Conservation (phyloP, 2,329 filamentous ascomycete species). For the Penicillium hordei region DNA sequence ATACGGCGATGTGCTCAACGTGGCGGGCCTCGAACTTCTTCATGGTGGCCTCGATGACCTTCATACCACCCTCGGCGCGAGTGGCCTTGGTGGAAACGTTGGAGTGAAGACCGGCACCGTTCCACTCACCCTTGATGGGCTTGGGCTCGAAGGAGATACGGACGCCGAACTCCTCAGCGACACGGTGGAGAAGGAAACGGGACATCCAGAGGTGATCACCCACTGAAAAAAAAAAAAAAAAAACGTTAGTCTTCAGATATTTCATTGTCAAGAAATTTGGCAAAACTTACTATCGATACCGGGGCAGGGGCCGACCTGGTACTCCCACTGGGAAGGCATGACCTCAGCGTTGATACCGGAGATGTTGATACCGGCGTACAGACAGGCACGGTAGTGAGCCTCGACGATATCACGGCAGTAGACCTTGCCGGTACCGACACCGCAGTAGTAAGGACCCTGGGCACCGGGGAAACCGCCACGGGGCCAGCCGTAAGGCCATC, state of each 20-base stretch:
- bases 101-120: constrained; percentile 89
- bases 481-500: constrained; percentile 91
- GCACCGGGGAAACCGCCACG: constrained; percentile 85
- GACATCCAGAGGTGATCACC: constrained; percentile 97
- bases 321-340: constrained; percentile 98
- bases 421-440: constrained; percentile 95
- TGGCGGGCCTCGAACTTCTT: constrained; percentile 79
- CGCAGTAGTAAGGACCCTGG: constrained; percentile 95
- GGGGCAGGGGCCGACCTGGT: constrained; percentile 86
- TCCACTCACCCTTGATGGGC: constrained; percentile 94
- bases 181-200: constrained; percentile 82
- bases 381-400: constrained; percentile 84
- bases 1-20: constrained; percentile 84
- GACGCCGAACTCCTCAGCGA: constrained; percentile 94
- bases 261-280: not conserved
- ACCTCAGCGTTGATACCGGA: constrained; percentile 99
- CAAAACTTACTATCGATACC: constrained; percentile 73
- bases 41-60: constrained; percentile 83
- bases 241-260: constrained; percentile 25
- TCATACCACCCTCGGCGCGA: constrained; percentile 90
- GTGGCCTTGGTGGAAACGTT: constrained; percentile 92
- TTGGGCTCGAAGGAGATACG: constrained; percentile 96
- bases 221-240: constrained; percentile 51
- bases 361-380: constrained; percentile 89
- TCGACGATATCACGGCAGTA: constrained; percentile 98